Base-by-base conservation (phyloP, 495 filamentous ascomycete genomes). In the Aspergillus diversus region DNA sequence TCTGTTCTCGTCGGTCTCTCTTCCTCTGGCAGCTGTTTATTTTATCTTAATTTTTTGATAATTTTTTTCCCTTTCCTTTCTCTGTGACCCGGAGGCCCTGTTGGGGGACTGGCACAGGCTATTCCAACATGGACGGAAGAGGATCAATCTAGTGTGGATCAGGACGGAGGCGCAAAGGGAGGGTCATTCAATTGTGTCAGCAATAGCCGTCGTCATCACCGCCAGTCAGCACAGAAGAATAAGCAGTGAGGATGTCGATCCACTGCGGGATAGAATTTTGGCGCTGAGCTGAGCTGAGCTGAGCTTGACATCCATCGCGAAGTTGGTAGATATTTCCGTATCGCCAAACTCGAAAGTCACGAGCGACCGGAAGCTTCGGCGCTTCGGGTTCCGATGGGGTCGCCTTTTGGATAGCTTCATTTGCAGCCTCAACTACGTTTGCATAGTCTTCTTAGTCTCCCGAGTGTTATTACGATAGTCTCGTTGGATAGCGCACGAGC, bases 341-440 rank as follows among this genome's bases (percentile, higher is more conserved):
- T 27, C 21, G 21, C 21, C 21, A 27, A 27, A 27, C 21, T 27
- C 58, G 46, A 43, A 42, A 61, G 50, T 61, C 59, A 54, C 59
- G 59, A 32, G 59, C 59, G 39, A 33, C 16, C 59, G 59, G 59
- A 61, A 34, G 51, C 12, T 17, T 47, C 59, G 59, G 59, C 50
- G 51, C 39, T 15, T 49, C 31, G 2, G 9, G 46, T 55, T 61
- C 59, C 59, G 59, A 56, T 27, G 7, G 47, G 47, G 4, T 9
- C 15, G 15, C 16, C n/a, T 9, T 50, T 8, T 11, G n/a, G 47
- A 49, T 49, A 16, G 46, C 15, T 21, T 49, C 15, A 49, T 43
- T 43, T 43, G 46, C 46, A 16, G 15, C 15, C 39, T 43, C 21
- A 27, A 27, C 2, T 27, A 27, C 21, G 21, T 27, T 27, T 27